A percentile compares a stretch with the other conserved stretches of the same genome.
Conservation (phyloP, 495 filamentous ascomycete species). For the Lasiosphaeria ovina region DNA sequence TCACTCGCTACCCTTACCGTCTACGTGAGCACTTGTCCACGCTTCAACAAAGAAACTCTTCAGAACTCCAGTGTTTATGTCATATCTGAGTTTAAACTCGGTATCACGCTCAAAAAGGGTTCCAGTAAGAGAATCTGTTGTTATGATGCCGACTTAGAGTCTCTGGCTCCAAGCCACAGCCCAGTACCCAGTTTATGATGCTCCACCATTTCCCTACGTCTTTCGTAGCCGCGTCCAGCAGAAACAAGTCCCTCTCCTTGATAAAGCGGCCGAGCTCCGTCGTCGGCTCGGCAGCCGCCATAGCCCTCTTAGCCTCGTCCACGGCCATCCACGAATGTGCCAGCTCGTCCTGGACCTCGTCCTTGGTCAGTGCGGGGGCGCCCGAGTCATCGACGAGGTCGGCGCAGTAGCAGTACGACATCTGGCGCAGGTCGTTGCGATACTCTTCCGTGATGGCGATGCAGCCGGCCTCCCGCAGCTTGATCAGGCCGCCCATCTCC, state of each 20-base stretch:
- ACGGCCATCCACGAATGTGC: slow-evolving; percentile 22
- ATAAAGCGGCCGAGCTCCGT: slow-evolving; percentile 26
- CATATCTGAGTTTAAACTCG: too few species aligned
- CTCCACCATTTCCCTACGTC: background rate
- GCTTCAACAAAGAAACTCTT: too few species aligned
- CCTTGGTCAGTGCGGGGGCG: slow-evolving; percentile 19
- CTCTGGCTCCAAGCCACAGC: too few species aligned
- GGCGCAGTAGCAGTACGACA: slow-evolving; percentile 27
- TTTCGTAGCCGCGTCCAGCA: slow-evolving; percentile 1
- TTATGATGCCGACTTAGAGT: too few species aligned
- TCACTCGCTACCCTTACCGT: too few species aligned
- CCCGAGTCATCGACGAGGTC: slow-evolving; percentile 19
- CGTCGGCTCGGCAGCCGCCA: slow-evolving; percentile 20
- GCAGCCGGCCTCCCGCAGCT: slow-evolving; percentile 8
- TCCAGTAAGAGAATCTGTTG: too few species aligned
- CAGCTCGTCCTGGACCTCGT: slow-evolving; percentile 25
- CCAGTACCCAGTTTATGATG: too few species aligned
- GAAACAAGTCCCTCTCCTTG: slow-evolving; percentile 28
- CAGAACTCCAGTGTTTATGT: too few species aligned
- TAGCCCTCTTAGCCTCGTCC: slow-evolving; percentile 17
- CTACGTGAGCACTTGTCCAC: too few species aligned
- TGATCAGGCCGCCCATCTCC: slow-evolving; percentile 27
- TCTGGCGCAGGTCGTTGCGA: slow-evolving; percentile 23
- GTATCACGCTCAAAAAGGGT: too few species aligned
- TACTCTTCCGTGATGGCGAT: slow-evolving; percentile 27